Base-by-base conservation (phyloP, 2,329 filamentous ascomycete genomes). In the Ascocoryne sarcoides region DNA sequence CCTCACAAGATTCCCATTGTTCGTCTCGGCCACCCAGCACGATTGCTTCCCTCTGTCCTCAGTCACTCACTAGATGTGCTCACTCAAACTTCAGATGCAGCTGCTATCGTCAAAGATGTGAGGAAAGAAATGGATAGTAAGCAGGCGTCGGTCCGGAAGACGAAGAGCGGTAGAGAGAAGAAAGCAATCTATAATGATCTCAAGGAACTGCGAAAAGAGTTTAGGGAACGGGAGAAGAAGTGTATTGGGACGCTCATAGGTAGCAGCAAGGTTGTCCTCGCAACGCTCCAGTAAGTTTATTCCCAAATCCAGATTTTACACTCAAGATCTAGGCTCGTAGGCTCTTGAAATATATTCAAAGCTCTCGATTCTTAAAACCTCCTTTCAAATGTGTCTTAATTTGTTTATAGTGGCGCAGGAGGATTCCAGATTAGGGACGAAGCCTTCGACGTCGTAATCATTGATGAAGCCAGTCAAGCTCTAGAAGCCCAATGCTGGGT, bases 401-500 rank as follows among this genome's bases (percentile, higher is more conserved):
- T n/a, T n/a, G n/a, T n/a, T n/a, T n/a, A n/a, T n/a, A n/a, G n/a
- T 61, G 92, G 92, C 2, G 83, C 90, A 1, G 92, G 92, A 7
- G 84, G 89, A 0, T 82, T 79, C 52, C 87, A 95, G 62, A 67
- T 95, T 21, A 80, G 78, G 45, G 75, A 80, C 46, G 79, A 93
- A 56, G 67, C 76, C 38, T 98, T 98, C 49, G 92, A 98, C 60
- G 84, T 95, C 4, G 85, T 98, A 19, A 80, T 98, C 45, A 87
- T 98, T 42, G 92, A 98, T 56, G 92, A 98, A 65, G 92, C 89
- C 4, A 93, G 85, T 59, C 92, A 98, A 61, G 92, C 92, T 2
- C 70, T 96, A 8, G 92, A 98, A 63, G 89, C 92, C 1, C 90
- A 96, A 62, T 95, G 89, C 65, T 98, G 92, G 92, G 89, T 96